phyloP scores from a whole-genome alignment of 495 filamentous ascomycete species.

The Trichoderma parareesei region DNA sequence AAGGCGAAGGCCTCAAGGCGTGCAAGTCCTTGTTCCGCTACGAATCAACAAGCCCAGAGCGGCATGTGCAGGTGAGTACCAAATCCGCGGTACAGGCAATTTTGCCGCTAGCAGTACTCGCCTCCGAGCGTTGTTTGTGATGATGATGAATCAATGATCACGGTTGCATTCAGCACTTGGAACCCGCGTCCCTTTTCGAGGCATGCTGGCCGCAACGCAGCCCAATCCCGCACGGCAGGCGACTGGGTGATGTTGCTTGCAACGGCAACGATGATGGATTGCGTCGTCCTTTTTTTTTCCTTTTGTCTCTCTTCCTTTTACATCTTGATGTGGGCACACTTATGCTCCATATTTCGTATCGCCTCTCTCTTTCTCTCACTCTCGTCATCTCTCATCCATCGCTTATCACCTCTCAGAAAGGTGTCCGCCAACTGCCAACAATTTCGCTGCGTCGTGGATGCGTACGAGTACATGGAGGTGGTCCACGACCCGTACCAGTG shows the following conservation, averaged over 20 bases:
- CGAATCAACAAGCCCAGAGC: neutral
- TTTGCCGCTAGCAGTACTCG: no score
- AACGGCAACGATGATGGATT: neutral
- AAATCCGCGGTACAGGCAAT: no score
- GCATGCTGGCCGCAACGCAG: no score
- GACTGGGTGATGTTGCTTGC: no score
- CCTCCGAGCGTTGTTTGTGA: no score
- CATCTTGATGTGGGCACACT: neutral
- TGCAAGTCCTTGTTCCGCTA: neutral
- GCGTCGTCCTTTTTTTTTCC: no score
- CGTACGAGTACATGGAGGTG: neutral
- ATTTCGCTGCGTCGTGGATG: neutral
- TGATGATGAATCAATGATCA: no score
- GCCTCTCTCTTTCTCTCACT: neutral
- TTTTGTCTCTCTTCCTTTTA: no score
- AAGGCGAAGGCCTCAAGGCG: neutral
- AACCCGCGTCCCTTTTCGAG: no score
- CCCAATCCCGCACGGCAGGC: no score
- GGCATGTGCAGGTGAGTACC: no score
- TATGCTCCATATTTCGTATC: neutral
- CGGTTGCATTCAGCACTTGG: no score
- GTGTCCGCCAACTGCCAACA: neutral
- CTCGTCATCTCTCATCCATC: neutral
- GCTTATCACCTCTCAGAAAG: constrained; percentile 7
- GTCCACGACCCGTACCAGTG: neutral